Evolutionary conservation across 805 yeast genomes (phyloP).

Genomic region (Myxozyma melibiosi): DNA sequence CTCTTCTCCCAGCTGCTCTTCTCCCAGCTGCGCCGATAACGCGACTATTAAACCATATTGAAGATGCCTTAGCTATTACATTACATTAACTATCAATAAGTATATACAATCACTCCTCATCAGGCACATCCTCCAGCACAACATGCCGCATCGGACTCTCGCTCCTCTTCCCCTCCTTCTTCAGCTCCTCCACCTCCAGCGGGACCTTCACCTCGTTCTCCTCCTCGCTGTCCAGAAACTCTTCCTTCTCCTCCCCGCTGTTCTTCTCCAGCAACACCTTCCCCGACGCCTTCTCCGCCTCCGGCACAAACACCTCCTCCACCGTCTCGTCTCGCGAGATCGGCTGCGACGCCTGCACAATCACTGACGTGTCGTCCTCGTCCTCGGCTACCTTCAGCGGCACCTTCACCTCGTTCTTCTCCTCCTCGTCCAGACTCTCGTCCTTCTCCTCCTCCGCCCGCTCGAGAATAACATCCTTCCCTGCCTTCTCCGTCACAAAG

Average conservation of each 20-base stretch:
- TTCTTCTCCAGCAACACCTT: constrained; percentile 23
- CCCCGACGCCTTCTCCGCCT: constrained; percentile 22
- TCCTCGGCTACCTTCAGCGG: constrained; percentile 5
- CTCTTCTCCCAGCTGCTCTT: too few relatives aligned
- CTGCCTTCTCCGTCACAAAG: constrained; percentile 13
- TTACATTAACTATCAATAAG: not conserved
- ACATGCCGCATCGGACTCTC: constrained; percentile 30
- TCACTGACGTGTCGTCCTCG: constrained; percentile 21
- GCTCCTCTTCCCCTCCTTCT: constrained; percentile 9
- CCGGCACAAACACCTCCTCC: constrained; percentile 25
- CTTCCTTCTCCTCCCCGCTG: constrained; percentile 24
- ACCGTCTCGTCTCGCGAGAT: constrained; percentile 5
- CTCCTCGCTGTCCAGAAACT: constrained; percentile 30
- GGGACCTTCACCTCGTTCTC: constrained; percentile 11
- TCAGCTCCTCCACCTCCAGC: not conserved
- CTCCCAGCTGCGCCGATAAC: too few relatives aligned
- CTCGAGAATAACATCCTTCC: constrained; percentile 8
- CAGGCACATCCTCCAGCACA: constrained; percentile 27
- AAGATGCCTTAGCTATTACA: not conserved
- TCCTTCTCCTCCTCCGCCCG: constrained; percentile 14
- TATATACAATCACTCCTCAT: constrained; percentile 17
- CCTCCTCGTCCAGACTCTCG: constrained; percentile 17
- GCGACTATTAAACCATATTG: not conserved
- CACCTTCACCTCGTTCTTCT: constrained; percentile 12
- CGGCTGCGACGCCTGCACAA: constrained; percentile 23